Conservation (phyloP, 345 rosid genomes). For the Durio zibethinus region DNA sequence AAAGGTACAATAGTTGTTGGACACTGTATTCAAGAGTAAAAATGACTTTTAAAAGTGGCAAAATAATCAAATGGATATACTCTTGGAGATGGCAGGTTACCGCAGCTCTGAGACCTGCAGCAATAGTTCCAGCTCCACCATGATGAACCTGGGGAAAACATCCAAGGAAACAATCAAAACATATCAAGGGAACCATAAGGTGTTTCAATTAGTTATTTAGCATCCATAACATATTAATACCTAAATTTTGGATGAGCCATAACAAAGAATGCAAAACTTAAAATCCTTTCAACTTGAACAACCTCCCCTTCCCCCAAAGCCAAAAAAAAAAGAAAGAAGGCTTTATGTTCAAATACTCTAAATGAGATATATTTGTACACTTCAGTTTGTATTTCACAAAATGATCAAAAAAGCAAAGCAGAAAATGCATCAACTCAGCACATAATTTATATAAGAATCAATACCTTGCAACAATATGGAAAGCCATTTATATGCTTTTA, state of each 20-base stretch:
- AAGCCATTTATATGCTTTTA: neutral
- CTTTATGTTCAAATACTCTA: neutral
- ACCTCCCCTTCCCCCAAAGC: neutral
- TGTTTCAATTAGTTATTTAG: neutral
- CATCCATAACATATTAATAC: neutral
- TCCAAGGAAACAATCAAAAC: conserved; percentile 12
- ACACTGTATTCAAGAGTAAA: conserved; percentile 44
- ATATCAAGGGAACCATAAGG: neutral
- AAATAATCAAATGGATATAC: neutral
- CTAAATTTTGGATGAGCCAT: no score
- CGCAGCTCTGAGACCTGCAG: conserved; percentile 93
- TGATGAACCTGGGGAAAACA: conserved; percentile 72
- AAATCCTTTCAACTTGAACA: neutral
- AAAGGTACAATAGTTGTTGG: conserved; percentile 91
- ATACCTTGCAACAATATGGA: neutral
- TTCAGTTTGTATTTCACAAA: neutral
- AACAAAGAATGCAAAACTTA: neutral
- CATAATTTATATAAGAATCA: neutral
- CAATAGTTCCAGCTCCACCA: conserved; percentile 97
- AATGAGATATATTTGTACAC: neutral
- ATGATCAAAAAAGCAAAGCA: neutral
- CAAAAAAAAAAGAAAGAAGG: neutral
- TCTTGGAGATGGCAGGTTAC: conserved; percentile 32
- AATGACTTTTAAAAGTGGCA: neutral
- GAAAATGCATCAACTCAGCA: neutral